Conservation (phyloP, 2,329 filamentous ascomycete species). For the Scorias spongiosa region DNA sequence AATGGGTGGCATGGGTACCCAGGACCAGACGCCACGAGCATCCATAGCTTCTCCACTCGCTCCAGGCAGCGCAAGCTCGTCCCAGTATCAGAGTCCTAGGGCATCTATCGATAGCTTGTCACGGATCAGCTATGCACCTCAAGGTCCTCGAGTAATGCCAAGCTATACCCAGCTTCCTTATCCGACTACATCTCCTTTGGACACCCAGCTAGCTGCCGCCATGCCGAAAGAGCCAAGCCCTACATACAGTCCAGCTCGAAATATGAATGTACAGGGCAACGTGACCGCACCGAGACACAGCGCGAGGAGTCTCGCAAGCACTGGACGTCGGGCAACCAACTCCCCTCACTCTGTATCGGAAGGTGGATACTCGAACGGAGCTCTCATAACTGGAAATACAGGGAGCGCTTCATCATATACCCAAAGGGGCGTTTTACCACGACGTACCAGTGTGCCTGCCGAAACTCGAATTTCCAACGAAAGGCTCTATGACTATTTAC, state of each 20-base stretch:
- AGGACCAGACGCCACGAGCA: conserved; percentile 12
- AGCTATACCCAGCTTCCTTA: conserved; percentile 17
- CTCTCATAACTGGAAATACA: conserved; percentile 6
- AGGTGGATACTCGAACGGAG: conserved; percentile 20
- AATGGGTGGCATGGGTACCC: conserved; percentile 5
- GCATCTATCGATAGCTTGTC: conserved; percentile 10
- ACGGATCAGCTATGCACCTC: conserved; percentile 13
- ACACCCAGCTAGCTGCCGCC: conserved; percentile 36
- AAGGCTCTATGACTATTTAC: conserved; percentile 56
- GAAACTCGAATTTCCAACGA: conserved; percentile 51
- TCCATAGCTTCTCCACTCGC: conserved; percentile 12
- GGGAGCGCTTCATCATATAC: neutral
- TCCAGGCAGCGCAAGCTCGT: conserved; percentile 25
- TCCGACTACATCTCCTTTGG: conserved; percentile 33
- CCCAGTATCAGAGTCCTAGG: conserved; percentile 23
- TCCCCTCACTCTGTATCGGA: conserved; percentile 26
- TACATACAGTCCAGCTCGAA: conserved; percentile 64
- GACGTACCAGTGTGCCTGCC: conserved; percentile 33
- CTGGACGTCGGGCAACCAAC: conserved; percentile 34
- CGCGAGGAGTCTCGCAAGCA: conserved; percentile 46
- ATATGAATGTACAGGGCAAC: conserved; percentile 49
- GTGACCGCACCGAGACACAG: conserved; percentile 51
- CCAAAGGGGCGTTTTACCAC: conserved; percentile 10
- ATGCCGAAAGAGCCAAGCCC: conserved; percentile 59
- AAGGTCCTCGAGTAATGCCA: conserved; percentile 41